Evolutionary conservation across 2,329 filamentous ascomycete species (phyloP).

Genomic region (Zymoseptoria passerinii): DNA sequence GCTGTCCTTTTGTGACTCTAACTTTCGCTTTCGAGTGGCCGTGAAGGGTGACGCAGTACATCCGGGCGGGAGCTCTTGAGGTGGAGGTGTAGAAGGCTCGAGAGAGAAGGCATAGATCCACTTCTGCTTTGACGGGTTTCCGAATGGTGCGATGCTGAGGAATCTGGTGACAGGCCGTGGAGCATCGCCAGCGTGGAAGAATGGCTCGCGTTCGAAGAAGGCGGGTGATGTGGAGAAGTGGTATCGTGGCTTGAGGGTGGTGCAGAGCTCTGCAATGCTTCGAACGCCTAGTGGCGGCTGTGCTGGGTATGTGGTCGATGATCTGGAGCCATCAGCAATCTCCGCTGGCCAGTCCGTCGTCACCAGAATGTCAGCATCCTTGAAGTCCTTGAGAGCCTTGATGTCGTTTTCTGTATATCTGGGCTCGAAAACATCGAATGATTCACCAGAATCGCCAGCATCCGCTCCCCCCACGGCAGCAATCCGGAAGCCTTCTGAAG

Average conservation of each 20-base stretch:
- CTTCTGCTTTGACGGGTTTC: conserved; percentile 69
- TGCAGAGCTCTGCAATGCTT: conserved; percentile 66
- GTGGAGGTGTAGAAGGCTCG: conserved; percentile 47
- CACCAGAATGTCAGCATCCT: conserved; percentile 75
- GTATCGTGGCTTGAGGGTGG: conserved; percentile 78
- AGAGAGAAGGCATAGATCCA: conserved; percentile 64
- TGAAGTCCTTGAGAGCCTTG: conserved; percentile 48
- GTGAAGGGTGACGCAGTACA: conserved; percentile 69
- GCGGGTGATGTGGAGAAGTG: conserved; percentile 68
- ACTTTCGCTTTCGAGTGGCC: conserved; percentile 45
- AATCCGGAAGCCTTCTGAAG: conserved; percentile 78
- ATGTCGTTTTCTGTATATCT: conserved; percentile 68
- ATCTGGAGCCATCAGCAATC: conserved; percentile 42
- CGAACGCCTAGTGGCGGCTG: conserved; percentile 31
- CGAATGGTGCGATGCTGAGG: conserved; percentile 75
- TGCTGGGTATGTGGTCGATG: conserved; percentile 24
- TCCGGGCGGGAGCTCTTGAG: conserved; percentile 56
- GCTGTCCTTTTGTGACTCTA: conserved; percentile 25
- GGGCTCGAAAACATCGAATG: conserved; percentile 60
- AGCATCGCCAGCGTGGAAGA: conserved; percentile 53
- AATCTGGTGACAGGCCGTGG: conserved; percentile 68
- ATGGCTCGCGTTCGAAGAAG: conserved; percentile 88
- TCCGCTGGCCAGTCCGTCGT: conserved; percentile 78
- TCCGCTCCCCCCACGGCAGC: conserved; percentile 69
- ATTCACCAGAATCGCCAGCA: conserved; percentile 8